phyloP scores from a whole-genome alignment of 805 yeast genomes.

The Metschnikowia kunwiensis region DNA sequence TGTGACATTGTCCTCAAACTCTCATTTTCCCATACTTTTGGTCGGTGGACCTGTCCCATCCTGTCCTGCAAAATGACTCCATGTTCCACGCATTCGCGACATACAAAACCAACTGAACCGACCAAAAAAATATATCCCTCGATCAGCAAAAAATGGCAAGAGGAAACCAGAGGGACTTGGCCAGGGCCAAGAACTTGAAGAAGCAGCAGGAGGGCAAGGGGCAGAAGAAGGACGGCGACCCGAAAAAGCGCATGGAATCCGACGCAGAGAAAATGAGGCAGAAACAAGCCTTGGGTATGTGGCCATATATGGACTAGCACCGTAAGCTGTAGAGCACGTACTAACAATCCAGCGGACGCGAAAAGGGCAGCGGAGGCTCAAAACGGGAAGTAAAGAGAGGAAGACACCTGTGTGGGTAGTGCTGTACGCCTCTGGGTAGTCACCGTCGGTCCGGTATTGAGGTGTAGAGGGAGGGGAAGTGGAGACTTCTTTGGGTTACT shows the following conservation, averaged over 20 bases:
- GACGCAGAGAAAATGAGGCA: conserved; percentile 90
- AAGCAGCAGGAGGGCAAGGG: conserved; percentile 63
- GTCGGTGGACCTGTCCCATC: too few relatives aligned
- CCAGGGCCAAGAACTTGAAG: conserved; percentile 83
- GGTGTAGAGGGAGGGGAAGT: too few relatives aligned
- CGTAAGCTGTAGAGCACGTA: conserved; percentile 1
- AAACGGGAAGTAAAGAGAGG: conserved; percentile 65
- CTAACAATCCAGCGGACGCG: conserved; percentile 43
- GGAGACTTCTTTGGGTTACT: too few relatives aligned
- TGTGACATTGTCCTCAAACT: too few relatives aligned
- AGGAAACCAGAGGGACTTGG: conserved; percentile 95
- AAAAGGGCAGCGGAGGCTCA: conserved; percentile 34
- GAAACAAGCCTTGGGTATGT: conserved; percentile 78
- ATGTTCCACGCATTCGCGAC: too few relatives aligned
- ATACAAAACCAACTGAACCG: too few relatives aligned
- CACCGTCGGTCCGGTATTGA: too few relatives aligned
- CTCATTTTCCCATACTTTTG: too few relatives aligned
- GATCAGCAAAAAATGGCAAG: conserved; percentile 88
- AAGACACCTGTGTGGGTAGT: too few relatives aligned
- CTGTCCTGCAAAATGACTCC: too few relatives aligned
- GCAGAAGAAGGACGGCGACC: conserved; percentile 74
- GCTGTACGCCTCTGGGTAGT: too few relatives aligned
- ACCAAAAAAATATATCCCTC: too few relatives aligned
- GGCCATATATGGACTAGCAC: conserved; percentile 1
- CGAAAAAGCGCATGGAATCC: conserved; percentile 76